Percentiles rank a stretch among this genome's conserved stretches.
Conservation (phyloP, 2,329 filamentous ascomycete genomes). For the Sordariomycetes sp. region DNA sequence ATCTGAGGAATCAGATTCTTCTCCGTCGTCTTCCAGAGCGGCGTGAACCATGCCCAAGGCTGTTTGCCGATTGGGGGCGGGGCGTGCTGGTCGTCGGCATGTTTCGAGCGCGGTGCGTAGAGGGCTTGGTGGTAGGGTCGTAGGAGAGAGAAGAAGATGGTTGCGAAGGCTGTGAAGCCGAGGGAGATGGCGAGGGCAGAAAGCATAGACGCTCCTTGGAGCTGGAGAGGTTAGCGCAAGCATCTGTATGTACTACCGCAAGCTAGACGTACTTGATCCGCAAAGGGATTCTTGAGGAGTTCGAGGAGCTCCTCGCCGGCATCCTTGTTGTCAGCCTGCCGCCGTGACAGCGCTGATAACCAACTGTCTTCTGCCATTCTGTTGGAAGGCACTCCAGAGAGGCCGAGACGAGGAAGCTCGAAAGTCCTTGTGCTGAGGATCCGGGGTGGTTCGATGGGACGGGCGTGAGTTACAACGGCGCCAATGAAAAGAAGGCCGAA, state of each 20-base stretch:
- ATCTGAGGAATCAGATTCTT: slow-evolving; percentile 68
- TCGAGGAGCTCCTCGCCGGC: slow-evolving; percentile 34
- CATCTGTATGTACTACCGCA: background rate
- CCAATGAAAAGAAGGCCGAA: too few species aligned
- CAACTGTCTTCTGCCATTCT: too few species aligned
- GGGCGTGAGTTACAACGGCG: too few species aligned
- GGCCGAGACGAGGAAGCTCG: too few species aligned
- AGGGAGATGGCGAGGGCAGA: slow-evolving; percentile 75
- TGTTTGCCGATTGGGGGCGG: slow-evolving; percentile 81
- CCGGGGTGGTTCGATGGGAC: too few species aligned
- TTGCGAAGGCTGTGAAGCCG: slow-evolving; percentile 63
- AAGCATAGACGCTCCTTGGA: slow-evolving; percentile 48
- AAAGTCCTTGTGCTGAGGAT: too few species aligned
- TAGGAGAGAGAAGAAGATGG: slow-evolving; percentile 76
- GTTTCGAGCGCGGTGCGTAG: slow-evolving; percentile 88
- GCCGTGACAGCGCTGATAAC: too few species aligned
- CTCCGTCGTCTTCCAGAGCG: slow-evolving; percentile 71
- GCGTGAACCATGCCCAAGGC: slow-evolving; percentile 79
- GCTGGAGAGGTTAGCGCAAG: slow-evolving; percentile 10
- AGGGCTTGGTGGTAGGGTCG: slow-evolving; percentile 87
- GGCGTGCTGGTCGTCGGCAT: slow-evolving; percentile 82
- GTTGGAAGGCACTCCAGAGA: too few species aligned
- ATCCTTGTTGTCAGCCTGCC: slow-evolving; percentile 15
- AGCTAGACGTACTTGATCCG: slow-evolving; percentile 27
- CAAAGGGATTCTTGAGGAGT: slow-evolving; percentile 41